phyloP scores from a whole-genome alignment of 192 early-diverging fungal species.

The Diversispora epigaea region DNA sequence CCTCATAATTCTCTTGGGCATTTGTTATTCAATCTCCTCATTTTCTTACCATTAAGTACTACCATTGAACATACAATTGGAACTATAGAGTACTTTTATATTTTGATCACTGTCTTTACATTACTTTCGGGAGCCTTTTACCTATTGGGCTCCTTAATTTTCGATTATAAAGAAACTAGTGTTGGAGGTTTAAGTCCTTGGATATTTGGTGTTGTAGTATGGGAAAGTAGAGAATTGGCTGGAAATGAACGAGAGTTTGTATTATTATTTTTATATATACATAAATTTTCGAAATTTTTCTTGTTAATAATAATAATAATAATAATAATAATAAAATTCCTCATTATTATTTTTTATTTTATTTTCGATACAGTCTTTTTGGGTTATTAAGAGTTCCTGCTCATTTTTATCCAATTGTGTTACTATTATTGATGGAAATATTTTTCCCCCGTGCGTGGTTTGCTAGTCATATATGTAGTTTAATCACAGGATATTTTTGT shows the following conservation, averaged over 20 bases:
- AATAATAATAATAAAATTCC: no score
- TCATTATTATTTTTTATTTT: neutral
- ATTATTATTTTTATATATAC: no score
- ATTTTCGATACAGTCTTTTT: constrained; percentile 17
- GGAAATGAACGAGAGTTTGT: constrained; percentile 27
- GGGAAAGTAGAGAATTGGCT: constrained; percentile 31
- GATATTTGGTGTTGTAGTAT: constrained; percentile 36
- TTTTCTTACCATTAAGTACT: constrained; percentile 29
- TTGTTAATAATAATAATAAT: no score
- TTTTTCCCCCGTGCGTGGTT: constrained; percentile 24
- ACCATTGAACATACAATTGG: constrained; percentile 32
- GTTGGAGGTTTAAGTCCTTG: constrained; percentile 32
- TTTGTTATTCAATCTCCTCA: constrained; percentile 27
- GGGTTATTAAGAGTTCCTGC: constrained; percentile 27
- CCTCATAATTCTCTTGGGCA: constrained; percentile 26
- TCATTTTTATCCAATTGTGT: constrained; percentile 33
- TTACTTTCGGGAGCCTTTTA: constrained; percentile 30
- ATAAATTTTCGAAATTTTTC: no score
- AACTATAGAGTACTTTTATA: constrained; percentile 24
- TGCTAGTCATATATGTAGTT: constrained; percentile 19
- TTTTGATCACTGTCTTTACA: constrained; percentile 27
- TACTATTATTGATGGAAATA: constrained; percentile 31
- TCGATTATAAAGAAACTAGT: neutral
- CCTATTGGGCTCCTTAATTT: neutral
- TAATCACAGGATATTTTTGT: constrained; percentile 34